phyloP scores from a whole-genome alignment of 1,284 basidiomycete genomes.

The Cryptococcus sp. region DNA sequence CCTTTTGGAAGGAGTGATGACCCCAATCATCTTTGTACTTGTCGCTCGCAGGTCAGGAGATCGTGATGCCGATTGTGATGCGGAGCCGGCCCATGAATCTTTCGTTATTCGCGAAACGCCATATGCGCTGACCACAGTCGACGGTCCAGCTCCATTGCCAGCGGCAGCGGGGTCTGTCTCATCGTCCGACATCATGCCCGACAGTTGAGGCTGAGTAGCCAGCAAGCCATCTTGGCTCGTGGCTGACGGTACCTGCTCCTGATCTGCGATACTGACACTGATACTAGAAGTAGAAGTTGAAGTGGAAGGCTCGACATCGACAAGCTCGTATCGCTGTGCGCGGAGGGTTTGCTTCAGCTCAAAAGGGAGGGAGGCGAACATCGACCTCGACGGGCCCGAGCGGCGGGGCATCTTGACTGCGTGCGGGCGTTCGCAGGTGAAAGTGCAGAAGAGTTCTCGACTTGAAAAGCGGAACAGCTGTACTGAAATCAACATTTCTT shows the following conservation, averaged over 20 bases:
- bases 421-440: too few relatives aligned
- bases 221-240: too few relatives aligned
- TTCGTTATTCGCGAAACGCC: too few relatives aligned
- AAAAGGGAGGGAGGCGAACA: constrained; percentile 44
- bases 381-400: constrained; percentile 21
- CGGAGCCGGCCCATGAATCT: not conserved
- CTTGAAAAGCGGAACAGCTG: too few relatives aligned
- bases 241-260: too few relatives aligned
- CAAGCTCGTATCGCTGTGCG: not conserved
- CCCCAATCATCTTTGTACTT: not conserved
- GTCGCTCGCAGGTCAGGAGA: not conserved
- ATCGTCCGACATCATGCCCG: too few relatives aligned
- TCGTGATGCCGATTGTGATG: not conserved
- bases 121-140: too few relatives aligned
- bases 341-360: constrained; percentile 39
- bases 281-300: not conserved
- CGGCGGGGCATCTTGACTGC: constrained; percentile 6
- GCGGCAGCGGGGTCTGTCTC: too few relatives aligned
- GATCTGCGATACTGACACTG: not conserved
- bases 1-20: not conserved
- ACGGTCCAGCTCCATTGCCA: too few relatives aligned
- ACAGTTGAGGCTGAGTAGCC: too few relatives aligned
- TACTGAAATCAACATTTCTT: too few relatives aligned
- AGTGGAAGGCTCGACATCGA: not conserved
- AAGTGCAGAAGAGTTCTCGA: too few relatives aligned